Percentiles rank a stretch among this genome's conserved stretches.
phyloP scores from a whole-genome alignment of 148 eudicot species.

The Euryodendron excelsum region DNA sequence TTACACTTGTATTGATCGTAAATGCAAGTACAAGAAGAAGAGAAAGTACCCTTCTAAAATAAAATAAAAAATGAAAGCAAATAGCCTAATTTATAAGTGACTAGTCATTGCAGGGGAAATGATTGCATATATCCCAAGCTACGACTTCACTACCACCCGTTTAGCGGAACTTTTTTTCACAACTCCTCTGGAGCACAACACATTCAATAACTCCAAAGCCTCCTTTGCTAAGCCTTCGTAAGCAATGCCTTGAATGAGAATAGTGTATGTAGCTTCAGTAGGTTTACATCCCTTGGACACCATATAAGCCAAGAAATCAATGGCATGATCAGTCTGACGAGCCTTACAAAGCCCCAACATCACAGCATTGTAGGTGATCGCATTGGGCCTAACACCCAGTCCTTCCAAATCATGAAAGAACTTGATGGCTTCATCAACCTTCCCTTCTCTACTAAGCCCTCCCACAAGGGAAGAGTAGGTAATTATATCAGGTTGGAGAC shows the following conservation, averaged over 20 bases:
- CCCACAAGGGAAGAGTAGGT: slow-evolving; percentile 49
- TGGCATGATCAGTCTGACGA: slow-evolving; percentile 51
- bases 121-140: background rate
- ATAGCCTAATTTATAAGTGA: no score
- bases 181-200: slow-evolving; percentile 48
- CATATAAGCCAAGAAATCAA: slow-evolving; percentile 55
- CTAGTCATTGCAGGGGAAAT: background rate
- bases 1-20: background rate
- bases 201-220: slow-evolving; percentile 49
- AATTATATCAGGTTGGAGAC: slow-evolving; percentile 54
- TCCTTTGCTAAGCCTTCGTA: slow-evolving; percentile 52
- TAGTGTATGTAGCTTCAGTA: slow-evolving; percentile 53
- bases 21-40: background rate
- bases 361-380: slow-evolving; percentile 47
- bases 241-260: slow-evolving; percentile 56
- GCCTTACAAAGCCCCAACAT: slow-evolving; percentile 64
- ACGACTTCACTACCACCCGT: slow-evolving; percentile 46
- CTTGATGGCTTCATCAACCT: slow-evolving; percentile 47
- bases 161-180: slow-evolving; percentile 56
- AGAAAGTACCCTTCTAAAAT: no score
- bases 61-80: no score
- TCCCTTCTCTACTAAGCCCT: slow-evolving; percentile 65
- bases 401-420: slow-evolving; percentile 47
- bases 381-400: slow-evolving; percentile 51
- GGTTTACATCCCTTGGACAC: slow-evolving; percentile 58